These are phyloP conservation scores for Neofusicoccum laricinum DNA, from an alignment of 2,329 filamentous ascomycete species.

Conservation along the genomic window DNA sequence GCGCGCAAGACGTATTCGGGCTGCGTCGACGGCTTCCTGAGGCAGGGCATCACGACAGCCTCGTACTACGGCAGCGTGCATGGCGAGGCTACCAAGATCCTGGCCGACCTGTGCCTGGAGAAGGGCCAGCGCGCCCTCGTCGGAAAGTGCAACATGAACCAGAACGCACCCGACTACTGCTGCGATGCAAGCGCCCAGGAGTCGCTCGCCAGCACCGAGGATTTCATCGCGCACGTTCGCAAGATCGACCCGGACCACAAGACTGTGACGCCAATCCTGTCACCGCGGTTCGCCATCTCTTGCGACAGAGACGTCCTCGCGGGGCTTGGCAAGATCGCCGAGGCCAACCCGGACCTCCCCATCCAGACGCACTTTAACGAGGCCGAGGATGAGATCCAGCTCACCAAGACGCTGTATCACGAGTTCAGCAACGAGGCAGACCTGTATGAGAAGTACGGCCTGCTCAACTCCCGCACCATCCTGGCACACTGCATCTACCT, in stretches of 20 bases:
- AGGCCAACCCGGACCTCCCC: slow-evolving; percentile 45
- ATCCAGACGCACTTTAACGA: slow-evolving; percentile 70
- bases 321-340: slow-evolving; percentile 55
- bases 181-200: slow-evolving; percentile 24
- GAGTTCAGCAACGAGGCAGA: slow-evolving; percentile 57
- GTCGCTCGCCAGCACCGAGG: slow-evolving; percentile 19
- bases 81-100: slow-evolving; percentile 54
- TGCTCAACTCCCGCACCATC: slow-evolving; percentile 57
- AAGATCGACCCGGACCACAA: slow-evolving; percentile 19
- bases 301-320: slow-evolving; percentile 55
- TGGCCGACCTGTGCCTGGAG: slow-evolving; percentile 53
- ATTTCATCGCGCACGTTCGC: slow-evolving; percentile 27
- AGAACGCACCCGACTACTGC: slow-evolving; percentile 40
- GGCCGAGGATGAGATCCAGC: slow-evolving; percentile 57
- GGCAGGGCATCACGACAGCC: slow-evolving; percentile 61
- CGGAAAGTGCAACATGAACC: slow-evolving; percentile 62
- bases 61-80: slow-evolving; percentile 60
- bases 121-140: slow-evolving; percentile 59
- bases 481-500: slow-evolving; percentile 67
- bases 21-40: slow-evolving; percentile 57
- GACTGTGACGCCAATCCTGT: slow-evolving; percentile 30
- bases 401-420: slow-evolving; percentile 56
- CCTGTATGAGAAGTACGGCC: slow-evolving; percentile 55
- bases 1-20: slow-evolving; percentile 29
- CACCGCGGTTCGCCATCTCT: slow-evolving; percentile 57